A percentile compares a stretch with the other conserved stretches of the same genome.
These are phyloP conservation scores for Penicillium cosmopolitanum DNA, from an alignment of 495 filamentous ascomycete species.

Conservation along the genomic window DNA sequence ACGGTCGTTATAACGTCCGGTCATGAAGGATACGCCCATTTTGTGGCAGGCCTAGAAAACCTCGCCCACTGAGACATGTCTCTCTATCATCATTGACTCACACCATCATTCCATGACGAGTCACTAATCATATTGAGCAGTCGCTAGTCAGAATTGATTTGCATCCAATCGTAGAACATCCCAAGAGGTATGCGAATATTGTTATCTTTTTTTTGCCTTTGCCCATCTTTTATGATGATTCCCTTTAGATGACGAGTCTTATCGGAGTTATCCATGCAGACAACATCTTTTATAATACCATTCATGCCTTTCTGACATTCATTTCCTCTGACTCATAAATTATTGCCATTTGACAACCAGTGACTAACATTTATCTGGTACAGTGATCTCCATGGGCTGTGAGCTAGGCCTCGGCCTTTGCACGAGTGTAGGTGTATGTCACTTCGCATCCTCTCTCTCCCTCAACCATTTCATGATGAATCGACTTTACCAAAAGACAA, in stretches of 20 bases:
- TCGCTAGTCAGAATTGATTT: conserved; percentile 8
- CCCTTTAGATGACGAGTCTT: conserved; percentile 64
- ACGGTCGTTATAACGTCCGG: conserved; percentile 59
- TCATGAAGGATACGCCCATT: conserved; percentile 84
- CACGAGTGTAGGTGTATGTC: conserved; percentile 38
- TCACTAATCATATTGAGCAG: conserved; percentile 38
- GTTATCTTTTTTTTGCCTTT: conserved; percentile 10
- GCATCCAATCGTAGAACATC: conserved; percentile 19
- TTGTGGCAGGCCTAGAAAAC: conserved; percentile 99
- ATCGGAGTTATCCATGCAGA: conserved; percentile 65
- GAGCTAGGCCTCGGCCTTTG: conserved; percentile 1
- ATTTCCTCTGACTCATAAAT: conserved; percentile 14
- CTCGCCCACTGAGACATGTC: conserved; percentile 88
- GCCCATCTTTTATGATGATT: conserved; percentile 50
- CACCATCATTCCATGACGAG: conserved; percentile 25
- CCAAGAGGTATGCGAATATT: conserved; percentile 22
- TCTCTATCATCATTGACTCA: conserved; percentile 25
- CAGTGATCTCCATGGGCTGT: conserved; percentile 13
- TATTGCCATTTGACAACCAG: conserved; percentile 18
- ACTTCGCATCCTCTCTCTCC: conserved; percentile 18
- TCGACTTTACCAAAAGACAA: conserved; percentile 58
- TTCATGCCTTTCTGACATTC: conserved; percentile 60
- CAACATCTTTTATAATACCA: conserved; percentile 57
- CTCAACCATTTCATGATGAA: conserved; percentile 49
- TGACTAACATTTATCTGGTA: conserved; percentile 31